Conservation (phyloP, 768 basidiomycete genomes). For the Russula sp. region DNA sequence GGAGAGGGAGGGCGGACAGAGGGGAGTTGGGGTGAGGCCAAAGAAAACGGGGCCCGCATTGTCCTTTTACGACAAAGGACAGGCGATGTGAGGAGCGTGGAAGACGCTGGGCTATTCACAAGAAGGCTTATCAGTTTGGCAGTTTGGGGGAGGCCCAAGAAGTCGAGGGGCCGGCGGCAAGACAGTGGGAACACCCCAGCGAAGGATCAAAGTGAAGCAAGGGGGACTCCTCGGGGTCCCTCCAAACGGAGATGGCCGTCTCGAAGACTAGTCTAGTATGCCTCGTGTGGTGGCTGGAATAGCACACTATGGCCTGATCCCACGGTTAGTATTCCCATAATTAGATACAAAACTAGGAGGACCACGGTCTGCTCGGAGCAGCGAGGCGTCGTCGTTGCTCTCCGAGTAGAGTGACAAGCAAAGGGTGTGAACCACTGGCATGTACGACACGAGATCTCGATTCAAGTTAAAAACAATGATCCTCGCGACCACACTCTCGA, state of each 20-base stretch:
- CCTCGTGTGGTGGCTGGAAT: background rate
- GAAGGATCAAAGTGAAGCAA: background rate
- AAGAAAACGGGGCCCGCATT: background rate
- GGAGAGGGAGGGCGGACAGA: background rate
- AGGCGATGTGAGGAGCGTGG: background rate
- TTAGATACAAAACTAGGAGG: background rate
- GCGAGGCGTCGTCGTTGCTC: background rate
- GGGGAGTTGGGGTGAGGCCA: background rate
- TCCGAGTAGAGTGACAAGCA: background rate
- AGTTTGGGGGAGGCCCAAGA: background rate
- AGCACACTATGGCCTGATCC: no score
- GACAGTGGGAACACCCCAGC: background rate
- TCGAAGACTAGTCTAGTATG: no score
- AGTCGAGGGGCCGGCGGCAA: background rate
- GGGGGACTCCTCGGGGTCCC: slow-evolving; percentile 1
- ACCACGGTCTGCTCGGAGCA: background rate
- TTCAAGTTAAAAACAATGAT: background rate
- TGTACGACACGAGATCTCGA: background rate
- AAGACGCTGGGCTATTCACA: background rate
- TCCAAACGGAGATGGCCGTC: background rate
- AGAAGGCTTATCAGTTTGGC: background rate
- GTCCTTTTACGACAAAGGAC: slow-evolving; percentile 11
- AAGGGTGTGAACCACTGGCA: background rate
- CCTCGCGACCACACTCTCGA: background rate
- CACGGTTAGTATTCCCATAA: background rate